A percentile compares a stretch with the other conserved stretches of the same genome.
These are phyloP conservation scores for Penium margaritaceum DNA, from an alignment of 139 green algal species.

Conservation along the genomic window DNA sequence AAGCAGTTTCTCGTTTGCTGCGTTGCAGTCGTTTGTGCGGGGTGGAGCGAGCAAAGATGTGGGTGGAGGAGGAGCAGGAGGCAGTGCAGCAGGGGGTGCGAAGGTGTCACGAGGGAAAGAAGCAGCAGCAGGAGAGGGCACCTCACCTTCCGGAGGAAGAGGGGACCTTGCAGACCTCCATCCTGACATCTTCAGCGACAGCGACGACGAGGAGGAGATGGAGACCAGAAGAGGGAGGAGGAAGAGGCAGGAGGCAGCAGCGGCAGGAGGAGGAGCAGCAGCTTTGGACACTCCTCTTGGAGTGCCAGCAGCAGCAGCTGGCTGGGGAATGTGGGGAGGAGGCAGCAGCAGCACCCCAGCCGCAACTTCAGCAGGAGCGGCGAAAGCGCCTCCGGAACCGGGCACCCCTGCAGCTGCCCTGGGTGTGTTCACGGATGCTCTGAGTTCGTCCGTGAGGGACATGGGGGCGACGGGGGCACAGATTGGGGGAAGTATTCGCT, in stretches of 20 bases:
- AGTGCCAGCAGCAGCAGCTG: not conserved
- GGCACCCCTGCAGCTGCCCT: too few species aligned
- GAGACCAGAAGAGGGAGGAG: not conserved
- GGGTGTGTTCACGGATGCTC: too few species aligned
- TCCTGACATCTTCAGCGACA: slow-evolving; percentile 5
- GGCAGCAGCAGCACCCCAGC: not conserved
- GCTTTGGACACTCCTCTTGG: not conserved
- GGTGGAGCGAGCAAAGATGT: too few species aligned
- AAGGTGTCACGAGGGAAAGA: too few species aligned
- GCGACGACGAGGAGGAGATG: slow-evolving; percentile 1
- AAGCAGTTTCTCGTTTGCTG: too few species aligned
- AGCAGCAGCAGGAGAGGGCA: not conserved
- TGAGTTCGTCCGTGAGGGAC: too few species aligned
- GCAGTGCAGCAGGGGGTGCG: too few species aligned
- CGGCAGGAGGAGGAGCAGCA: not conserved
- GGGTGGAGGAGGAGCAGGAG: too few species aligned
- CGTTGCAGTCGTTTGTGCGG: too few species aligned
- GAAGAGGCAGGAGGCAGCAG: not conserved
- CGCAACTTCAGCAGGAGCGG: not conserved
- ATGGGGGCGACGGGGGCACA: too few species aligned
- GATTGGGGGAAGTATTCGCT: too few species aligned
- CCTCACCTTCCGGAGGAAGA: not conserved
- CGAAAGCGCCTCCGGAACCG: too few species aligned
- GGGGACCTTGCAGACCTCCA: not conserved
- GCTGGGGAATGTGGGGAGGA: not conserved